Base-by-base conservation (phyloP, 331 rosid genomes). In the Rosa hybrid region DNA sequence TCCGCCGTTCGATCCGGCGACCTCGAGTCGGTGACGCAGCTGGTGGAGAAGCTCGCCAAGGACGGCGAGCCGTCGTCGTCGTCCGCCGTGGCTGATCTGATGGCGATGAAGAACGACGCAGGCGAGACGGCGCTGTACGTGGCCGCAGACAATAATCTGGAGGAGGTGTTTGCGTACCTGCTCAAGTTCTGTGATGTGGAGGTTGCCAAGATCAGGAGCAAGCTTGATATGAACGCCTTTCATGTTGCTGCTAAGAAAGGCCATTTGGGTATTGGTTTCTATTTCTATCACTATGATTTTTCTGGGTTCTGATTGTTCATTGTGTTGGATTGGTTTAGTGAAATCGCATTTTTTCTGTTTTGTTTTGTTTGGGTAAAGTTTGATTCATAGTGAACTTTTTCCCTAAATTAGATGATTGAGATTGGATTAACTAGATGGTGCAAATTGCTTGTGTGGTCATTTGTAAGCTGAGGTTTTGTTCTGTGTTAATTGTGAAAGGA, bases 171-270 rank as follows among this genome's bases (percentile, higher is more conserved):
- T 77, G 78, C 78, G 21, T 91, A 81, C 89, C 85, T 95, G 91
- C 86, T 91, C 12, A 78, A 59, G 54, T 73, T 90, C 11, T 90
- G 90, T 82, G 84, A 85, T 82, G 60, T 85, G 13, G 86, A 89
- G 74, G 74, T 84, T 12, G 82, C 87, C 34, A 91, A 87, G 94
- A 93, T 93, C 85, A 87, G 97, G 89, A 90, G 98, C 41, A 93
- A 90, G 84, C 83, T 85, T 88, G 98, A 95, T 85, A 83, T 93
- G 94, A 84, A 95, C 84, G 92, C 90, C 23, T 88, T 95, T 79
- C 98, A 93, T 18, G 90, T 90, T 51, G 98, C 99, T 17, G 94
- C 99, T 16, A 95, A 93, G 88, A 88, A 81, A 50, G 98, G 99
- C 60, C 87, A 93, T 81, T 86, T 93, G 50, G 98, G 99, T 93